Evolutionary conservation across 495 filamentous ascomycete species (phyloP).

Genomic region (Talaromyces nanjingensis): DNA sequence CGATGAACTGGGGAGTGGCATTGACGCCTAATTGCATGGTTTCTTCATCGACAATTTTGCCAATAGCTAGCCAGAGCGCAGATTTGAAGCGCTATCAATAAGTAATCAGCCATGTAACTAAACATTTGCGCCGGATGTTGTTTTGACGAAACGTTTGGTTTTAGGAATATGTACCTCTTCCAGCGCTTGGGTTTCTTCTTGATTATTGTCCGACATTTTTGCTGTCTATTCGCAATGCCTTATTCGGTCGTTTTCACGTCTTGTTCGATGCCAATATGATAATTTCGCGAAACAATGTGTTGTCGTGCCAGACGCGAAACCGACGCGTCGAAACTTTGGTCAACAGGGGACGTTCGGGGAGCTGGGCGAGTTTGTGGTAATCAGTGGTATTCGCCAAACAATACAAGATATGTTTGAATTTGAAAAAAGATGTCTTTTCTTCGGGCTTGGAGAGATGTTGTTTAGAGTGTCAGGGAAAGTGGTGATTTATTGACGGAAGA

Average conservation of each 20-base stretch:
- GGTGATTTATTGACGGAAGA: background rate
- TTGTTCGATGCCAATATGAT: background rate
- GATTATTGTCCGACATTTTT: background rate
- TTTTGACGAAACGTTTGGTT: background rate
- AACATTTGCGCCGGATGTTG: background rate
- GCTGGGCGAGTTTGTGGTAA: too few relatives aligned
- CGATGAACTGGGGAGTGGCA: conserved; percentile 94
- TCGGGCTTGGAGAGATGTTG: too few relatives aligned
- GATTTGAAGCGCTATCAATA: conserved; percentile 71
- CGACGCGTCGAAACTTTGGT: background rate
- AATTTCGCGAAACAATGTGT: background rate
- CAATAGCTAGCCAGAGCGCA: conserved; percentile 85
- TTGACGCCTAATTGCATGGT: conserved; percentile 68
- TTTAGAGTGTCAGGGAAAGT: background rate
- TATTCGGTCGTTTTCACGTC: background rate
- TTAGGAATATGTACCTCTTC: background rate
- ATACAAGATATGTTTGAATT: too few relatives aligned
- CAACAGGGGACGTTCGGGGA: background rate
- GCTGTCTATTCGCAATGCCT: background rate
- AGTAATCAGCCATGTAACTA: background rate
- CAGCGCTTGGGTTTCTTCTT: background rate
- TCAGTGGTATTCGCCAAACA: too few relatives aligned
- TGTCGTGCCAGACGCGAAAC: background rate
- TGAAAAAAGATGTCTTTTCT: too few relatives aligned
- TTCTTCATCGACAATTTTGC: conserved; percentile 85